Conservation (phyloP, 139 green algal species). For the Volvox africanus region DNA sequence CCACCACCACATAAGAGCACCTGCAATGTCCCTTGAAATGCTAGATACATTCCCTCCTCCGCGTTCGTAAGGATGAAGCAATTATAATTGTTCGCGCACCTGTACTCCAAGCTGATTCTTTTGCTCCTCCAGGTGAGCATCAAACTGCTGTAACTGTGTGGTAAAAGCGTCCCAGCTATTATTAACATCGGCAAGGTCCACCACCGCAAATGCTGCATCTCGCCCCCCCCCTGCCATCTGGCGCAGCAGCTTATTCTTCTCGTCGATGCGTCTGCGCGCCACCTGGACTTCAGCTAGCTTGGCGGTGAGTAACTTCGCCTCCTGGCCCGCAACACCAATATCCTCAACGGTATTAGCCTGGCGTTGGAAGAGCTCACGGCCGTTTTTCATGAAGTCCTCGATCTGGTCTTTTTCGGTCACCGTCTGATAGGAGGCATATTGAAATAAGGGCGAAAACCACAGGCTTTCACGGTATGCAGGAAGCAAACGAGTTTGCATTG, state of each 20-base stretch:
- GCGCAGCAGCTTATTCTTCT: constrained; percentile 84
- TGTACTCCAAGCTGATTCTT: constrained; percentile 70
- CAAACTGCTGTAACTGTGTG: constrained; percentile 78
- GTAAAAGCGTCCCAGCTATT: constrained; percentile 82
- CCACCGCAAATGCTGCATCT: constrained; percentile 48
- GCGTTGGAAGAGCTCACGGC: constrained; percentile 61
- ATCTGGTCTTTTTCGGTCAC: constrained; percentile 74
- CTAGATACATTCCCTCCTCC: too few relatives aligned
- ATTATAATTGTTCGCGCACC: too few relatives aligned
- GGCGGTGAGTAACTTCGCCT: constrained; percentile 71
- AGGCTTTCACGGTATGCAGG: too few relatives aligned
- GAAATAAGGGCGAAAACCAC: too few relatives aligned
- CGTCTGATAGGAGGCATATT: constrained; percentile 55
- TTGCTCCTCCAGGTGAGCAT: constrained; percentile 77
- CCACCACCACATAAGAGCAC: too few relatives aligned
- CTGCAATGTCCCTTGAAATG: too few relatives aligned
- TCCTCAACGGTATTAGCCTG: constrained; percentile 78
- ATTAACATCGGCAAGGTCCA: constrained; percentile 78
- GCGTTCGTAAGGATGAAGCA: too few relatives aligned
- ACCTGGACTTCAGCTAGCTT: constrained; percentile 57
- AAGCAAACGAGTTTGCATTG: background rate
- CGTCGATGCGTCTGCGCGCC: constrained; percentile 76
- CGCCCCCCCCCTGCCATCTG: constrained; percentile 57
- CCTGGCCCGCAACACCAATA: constrained; percentile 73
- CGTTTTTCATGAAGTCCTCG: constrained; percentile 77